Percentiles rank a stretch among this genome's conserved stretches.
These are phyloP conservation scores for Tylopilus cervinicoccineus DNA, from an alignment of 768 basidiomycete species.

Conservation along the genomic window DNA sequence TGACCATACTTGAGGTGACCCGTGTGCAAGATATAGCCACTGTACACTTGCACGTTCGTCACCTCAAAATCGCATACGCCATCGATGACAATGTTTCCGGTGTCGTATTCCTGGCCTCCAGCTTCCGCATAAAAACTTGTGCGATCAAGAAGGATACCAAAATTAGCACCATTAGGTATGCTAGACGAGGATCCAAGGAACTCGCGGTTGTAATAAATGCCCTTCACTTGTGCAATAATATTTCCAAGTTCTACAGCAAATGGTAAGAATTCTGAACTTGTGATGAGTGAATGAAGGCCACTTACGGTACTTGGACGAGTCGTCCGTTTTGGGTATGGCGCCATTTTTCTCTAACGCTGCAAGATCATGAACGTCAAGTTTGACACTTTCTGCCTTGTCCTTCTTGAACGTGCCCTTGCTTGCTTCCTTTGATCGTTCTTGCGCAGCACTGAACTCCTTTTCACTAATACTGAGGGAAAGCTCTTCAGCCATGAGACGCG, in stretches of 20 bases:
- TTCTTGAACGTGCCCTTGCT: slow-evolving; percentile 83
- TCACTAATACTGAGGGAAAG: slow-evolving; percentile 81
- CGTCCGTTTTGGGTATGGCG: slow-evolving; percentile 85
- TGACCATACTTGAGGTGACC: slow-evolving; percentile 88
- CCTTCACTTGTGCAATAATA: slow-evolving; percentile 68
- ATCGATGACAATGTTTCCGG: slow-evolving; percentile 91
- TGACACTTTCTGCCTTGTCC: slow-evolving; percentile 63
- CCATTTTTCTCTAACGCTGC: slow-evolving; percentile 77
- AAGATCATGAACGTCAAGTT: slow-evolving; percentile 94
- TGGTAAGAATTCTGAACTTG: neutral
- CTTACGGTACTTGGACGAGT: slow-evolving; percentile 87
- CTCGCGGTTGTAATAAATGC: slow-evolving; percentile 77
- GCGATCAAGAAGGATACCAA: slow-evolving; percentile 86
- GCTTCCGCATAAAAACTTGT: slow-evolving; percentile 98
- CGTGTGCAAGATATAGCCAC: slow-evolving; percentile 93
- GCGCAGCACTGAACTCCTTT: slow-evolving; percentile 84
- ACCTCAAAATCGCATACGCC: slow-evolving; percentile 92
- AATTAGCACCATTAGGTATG: slow-evolving; percentile 60
- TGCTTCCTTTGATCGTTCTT: slow-evolving; percentile 84
- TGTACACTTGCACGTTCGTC: slow-evolving; percentile 88
- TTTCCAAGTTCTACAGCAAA: slow-evolving; percentile 63
- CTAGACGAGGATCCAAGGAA: slow-evolving; percentile 66
- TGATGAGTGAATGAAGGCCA: slow-evolving; percentile 3
- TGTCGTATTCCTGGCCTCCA: slow-evolving; percentile 97
- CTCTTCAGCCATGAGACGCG: slow-evolving; percentile 96